Evolutionary conservation across 1,139 yeast genomes (phyloP), one percentile per base, ranked within the genome.

Genomic region (Blastobotrys illinoisensis): DNA sequence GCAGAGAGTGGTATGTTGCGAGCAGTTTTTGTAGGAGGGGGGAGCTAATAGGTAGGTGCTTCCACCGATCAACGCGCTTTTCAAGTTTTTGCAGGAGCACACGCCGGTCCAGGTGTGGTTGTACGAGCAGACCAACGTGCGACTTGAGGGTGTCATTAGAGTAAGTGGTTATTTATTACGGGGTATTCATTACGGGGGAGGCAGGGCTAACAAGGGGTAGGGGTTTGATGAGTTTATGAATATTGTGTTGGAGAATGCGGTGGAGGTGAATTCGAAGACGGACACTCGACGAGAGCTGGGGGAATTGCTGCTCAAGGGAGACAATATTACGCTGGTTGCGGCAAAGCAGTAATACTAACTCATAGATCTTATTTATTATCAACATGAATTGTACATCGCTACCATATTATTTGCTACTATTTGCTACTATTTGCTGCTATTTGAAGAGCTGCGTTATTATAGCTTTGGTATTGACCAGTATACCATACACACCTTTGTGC

Each of bases 201-300:
- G 23, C 5, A 21, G 9, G 16, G 23, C 55, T 51, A 47, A 54
- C 45, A 20, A n/a, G n/a, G 21, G 19, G 13, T 48, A 82, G 64
- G 99, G 99, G 1, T 93, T 95, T 71, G 99, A 95, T 70, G 99
- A 95, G 73, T 93, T 90, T 66, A 93, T 95, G 99, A 95, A 95
- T 66, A 73, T 95, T 16, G 98, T 91, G n/a, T 74, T 95, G 13
- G 96, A 88, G 57, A 93, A 90, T 55, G 97, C 98, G 0, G 78
- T 79, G 16, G 97, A 93, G 64, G 74, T 86, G 64, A 66, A 73
- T 57, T 59, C 66, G 52, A 64, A 71, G 57, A 76, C 78, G 54
- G 80, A 82, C n/a, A 61, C 73, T 53, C 73, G 66, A 61, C 68
- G 78, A 14, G 63, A 66, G 7, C 18, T 71, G 53, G 76, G 78